Evolutionary conservation across 805 yeast genomes (phyloP).

Genomic region (Yarrowia sp.): DNA sequence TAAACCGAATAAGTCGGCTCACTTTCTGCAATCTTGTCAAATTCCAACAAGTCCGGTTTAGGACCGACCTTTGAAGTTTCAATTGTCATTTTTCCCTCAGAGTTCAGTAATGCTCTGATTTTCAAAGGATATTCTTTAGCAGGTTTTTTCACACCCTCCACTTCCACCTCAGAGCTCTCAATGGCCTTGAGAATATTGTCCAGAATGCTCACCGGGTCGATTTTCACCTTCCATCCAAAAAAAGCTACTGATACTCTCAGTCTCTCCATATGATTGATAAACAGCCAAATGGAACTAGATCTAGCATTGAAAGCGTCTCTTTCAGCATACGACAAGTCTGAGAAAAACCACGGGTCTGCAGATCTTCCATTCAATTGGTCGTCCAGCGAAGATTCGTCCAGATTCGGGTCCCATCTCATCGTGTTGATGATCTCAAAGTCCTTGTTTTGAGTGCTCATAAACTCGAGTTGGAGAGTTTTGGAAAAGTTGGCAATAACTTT

Average conservation of each 20-base stretch:
- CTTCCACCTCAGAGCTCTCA: neutral
- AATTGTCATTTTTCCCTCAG: neutral
- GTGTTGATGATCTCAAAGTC: constrained; percentile 26
- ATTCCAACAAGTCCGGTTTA: neutral
- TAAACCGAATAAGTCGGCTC: neutral
- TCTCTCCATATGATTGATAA: constrained; percentile 20
- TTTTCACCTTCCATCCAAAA: constrained; percentile 11
- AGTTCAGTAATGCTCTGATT: neutral
- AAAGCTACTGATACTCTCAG: neutral
- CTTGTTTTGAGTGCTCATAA: neutral
- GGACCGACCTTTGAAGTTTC: constrained; percentile 2
- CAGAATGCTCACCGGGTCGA: neutral
- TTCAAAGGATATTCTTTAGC: neutral
- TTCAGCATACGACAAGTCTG: neutral
- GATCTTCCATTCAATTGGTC: neutral
- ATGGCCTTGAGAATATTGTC: neutral
- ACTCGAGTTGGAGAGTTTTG: neutral
- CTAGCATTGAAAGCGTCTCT: neutral
- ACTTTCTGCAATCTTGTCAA: neutral
- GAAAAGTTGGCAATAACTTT: neutral
- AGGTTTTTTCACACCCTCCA: neutral
- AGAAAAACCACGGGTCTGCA: neutral
- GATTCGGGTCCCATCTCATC: constrained; percentile 9
- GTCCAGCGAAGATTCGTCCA: neutral
- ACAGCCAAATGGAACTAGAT: constrained; percentile 1